These are phyloP conservation scores for Colletotrichum nymphaeae DNA, from an alignment of 2,329 filamentous ascomycete species.

Conservation along the genomic window DNA sequence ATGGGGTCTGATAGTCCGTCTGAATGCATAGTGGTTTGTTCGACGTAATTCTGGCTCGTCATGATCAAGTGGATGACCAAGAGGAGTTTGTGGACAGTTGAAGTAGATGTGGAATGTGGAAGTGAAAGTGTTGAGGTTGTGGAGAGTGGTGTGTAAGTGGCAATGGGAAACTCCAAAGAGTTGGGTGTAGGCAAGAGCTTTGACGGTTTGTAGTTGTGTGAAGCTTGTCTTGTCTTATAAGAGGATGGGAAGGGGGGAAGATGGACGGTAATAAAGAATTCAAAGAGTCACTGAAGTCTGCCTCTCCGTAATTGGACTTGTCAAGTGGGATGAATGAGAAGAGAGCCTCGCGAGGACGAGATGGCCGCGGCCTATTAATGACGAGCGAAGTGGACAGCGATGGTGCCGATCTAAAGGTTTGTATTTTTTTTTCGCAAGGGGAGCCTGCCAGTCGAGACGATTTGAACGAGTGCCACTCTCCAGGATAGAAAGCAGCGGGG, in stretches of 20 bases:
- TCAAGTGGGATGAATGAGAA: slow-evolving; percentile 33
- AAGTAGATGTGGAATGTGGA: neutral
- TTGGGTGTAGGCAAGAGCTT: slow-evolving; percentile 41
- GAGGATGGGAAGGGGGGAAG: neutral
- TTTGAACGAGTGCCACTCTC: slow-evolving; percentile 27
- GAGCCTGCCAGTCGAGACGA: slow-evolving; percentile 14
- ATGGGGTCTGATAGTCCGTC: slow-evolving; percentile 29
- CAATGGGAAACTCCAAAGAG: neutral
- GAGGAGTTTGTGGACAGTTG: neutral
- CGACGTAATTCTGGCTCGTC: slow-evolving; percentile 33
- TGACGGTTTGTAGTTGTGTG: neutral
- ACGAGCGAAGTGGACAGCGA: slow-evolving; percentile 30
- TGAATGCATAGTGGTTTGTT: slow-evolving; percentile 6
- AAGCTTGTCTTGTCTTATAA: neutral
- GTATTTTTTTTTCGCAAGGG: slow-evolving; percentile 18
- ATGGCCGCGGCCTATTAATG: slow-evolving; percentile 36
- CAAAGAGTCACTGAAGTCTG: slow-evolving; percentile 35
- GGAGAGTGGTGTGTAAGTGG: neutral
- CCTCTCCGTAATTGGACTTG: slow-evolving; percentile 44
- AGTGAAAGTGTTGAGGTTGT: neutral
- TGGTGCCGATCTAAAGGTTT: slow-evolving; percentile 32
- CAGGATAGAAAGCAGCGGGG: slow-evolving; percentile 23
- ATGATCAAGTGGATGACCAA: slow-evolving; percentile 18
- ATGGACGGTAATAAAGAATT: slow-evolving; percentile 24
- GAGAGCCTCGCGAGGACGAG: slow-evolving; percentile 30